Evolutionary conservation across 768 basidiomycete genomes (phyloP), one percentile per base, ranked within the genome.

Genomic region (Boletus rubescentipes): DNA sequence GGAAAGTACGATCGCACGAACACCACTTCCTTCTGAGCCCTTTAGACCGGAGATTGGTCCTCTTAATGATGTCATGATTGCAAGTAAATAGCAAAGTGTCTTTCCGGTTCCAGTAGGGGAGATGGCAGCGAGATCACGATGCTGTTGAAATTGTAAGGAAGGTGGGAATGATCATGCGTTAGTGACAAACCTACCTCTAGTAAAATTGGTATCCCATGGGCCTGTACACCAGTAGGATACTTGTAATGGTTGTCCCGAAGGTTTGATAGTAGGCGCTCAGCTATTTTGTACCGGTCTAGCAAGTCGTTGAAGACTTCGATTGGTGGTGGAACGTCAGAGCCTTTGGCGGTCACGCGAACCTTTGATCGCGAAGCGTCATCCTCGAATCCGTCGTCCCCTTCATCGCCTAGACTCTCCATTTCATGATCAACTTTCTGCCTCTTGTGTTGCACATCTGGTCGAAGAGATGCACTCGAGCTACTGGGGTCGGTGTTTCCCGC

Each of bases 71-170:
- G 83, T 75, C 54, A 98, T 80, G 21, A 93, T 77, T 0, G 97
- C 95, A 15, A 97, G 73, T 14, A 97, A 77, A 71, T 98, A 99
- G 0, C 94, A 83, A 7, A 98, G 77, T 1, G 97, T 99, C 76
- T 99, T 99, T 55, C 97, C 97, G 10, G 92, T 95, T 46, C 97
- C 97, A 6, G 97, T 99, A 0, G 97, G 97, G 1, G 97, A 97
- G 18, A 98, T 89, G 29, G 95, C 96, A 49, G 91, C 87, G 21
- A 97, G 77, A 71, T 99, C 96, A 53, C 91, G 85, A 56, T 76
- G 77, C 91, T 91, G 54, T 29, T 21, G 37, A 42, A 12, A 34
- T 26, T 20, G 46, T 49, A 20, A 59, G 18, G 8, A 37, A 30
- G 21, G 9, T 20, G 10, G 11, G 1, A 23, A 47, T 23, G 23